These are phyloP conservation scores for Angomonas desouzai DNA, from an alignment of 208 protist species.

Conservation along the genomic window DNA sequence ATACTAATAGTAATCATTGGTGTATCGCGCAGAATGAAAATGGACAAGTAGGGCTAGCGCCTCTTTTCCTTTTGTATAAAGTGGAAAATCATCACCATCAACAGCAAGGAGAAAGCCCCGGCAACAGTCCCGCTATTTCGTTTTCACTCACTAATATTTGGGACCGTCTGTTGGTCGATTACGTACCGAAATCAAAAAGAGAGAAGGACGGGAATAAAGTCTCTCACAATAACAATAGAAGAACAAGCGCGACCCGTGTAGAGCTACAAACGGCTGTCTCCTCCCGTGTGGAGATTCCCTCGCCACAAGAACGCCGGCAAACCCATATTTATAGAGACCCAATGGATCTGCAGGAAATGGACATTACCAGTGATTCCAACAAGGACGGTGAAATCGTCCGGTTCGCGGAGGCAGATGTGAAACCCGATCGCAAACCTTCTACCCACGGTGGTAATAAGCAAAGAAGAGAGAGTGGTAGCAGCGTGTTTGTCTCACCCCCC, in stretches of 20 bases:
- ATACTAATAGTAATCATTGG: conserved; percentile 18
- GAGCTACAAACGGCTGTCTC: neutral
- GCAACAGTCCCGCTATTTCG: no score
- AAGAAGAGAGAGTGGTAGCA: conserved; percentile 14
- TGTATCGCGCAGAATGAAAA: conserved; percentile 43
- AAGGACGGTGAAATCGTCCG: no score
- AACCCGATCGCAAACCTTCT: conserved; percentile 13
- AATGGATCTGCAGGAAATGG: neutral
- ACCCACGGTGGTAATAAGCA: conserved; percentile 14
- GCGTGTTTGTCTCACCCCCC: conserved; percentile 1
- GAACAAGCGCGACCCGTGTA: neutral
- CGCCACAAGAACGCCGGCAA: neutral
- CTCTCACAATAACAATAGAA: neutral
- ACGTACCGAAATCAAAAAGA: neutral
- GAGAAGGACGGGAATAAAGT: neutral
- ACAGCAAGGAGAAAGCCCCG: neutral
- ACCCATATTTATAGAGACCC: conserved; percentile 7
- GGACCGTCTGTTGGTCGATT: neutral
- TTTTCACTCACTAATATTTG: neutral
- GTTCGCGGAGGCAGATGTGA: no score
- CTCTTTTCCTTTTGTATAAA: conserved; percentile 17
- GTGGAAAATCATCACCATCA: conserved; percentile 1
- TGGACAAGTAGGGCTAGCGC: conserved; percentile 33
- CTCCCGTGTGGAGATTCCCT: neutral
- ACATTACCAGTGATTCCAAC: neutral